phyloP scores from a whole-genome alignment of 2,329 filamentous ascomycete genomes.

The Aspergillus hortae region DNA sequence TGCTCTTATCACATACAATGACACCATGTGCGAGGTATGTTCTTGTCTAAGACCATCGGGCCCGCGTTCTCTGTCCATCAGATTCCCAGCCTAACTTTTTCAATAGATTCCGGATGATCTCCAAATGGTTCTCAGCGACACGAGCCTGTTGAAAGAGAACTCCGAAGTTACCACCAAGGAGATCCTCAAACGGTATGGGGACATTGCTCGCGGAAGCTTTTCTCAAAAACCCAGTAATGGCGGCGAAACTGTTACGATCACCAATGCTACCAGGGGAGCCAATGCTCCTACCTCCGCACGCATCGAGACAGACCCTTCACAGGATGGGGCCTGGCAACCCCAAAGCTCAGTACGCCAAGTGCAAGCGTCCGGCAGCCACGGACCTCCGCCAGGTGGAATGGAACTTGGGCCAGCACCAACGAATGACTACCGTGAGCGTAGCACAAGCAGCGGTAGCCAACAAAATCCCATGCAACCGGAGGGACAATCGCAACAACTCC shows the following conservation, averaged over 20 bases:
- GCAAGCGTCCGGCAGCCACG: constrained; percentile 40
- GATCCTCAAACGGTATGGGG: constrained; percentile 88
- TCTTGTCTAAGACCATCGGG: not conserved
- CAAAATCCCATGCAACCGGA: constrained; percentile 24
- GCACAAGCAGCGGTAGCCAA: constrained; percentile 33
- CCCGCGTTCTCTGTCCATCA: constrained; percentile 13
- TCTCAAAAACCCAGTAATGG: constrained; percentile 51
- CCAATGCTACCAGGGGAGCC: constrained; percentile 36
- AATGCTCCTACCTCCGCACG: constrained; percentile 53
- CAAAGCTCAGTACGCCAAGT: constrained; percentile 81
- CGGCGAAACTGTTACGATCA: constrained; percentile 51
- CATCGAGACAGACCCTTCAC: constrained; percentile 83
- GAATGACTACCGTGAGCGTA: constrained; percentile 31
- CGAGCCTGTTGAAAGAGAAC: constrained; percentile 72
- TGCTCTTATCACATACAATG: constrained; percentile 85
- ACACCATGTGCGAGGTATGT: constrained; percentile 93
- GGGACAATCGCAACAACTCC: constrained; percentile 29
- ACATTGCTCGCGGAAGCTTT: constrained; percentile 66
- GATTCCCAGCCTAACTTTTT: not conserved
- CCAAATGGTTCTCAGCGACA: constrained; percentile 79
- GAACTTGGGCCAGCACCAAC: constrained; percentile 25
- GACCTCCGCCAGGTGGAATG: constrained; percentile 26
- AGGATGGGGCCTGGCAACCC: constrained; percentile 68
- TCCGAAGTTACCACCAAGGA: constrained; percentile 95
- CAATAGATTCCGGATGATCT: constrained; percentile 86